Conservation (phyloP, 768 basidiomycete genomes). For the Dictyophora rubrovolvata region DNA sequence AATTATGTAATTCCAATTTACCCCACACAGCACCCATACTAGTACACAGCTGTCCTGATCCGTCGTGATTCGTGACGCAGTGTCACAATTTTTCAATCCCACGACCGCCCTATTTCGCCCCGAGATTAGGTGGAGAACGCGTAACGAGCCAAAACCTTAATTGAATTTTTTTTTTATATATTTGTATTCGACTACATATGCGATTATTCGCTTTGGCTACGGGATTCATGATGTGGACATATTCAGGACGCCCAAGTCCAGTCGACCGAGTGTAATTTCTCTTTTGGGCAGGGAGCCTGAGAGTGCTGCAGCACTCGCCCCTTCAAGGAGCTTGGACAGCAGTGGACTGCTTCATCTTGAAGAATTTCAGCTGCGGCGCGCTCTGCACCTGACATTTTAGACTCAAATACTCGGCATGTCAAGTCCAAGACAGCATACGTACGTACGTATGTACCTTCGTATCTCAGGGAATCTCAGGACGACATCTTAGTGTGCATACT, state of each 20-base stretch:
- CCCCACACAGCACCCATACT: neutral
- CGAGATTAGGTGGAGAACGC: neutral
- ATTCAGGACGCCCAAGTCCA: no score
- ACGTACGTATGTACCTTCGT: no score
- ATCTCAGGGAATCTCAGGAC: no score
- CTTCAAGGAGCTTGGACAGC: no score
- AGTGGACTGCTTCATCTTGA: no score
- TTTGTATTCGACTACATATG: no score
- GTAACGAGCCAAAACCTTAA: neutral
- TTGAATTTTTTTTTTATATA: neutral
- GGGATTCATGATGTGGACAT: no score
- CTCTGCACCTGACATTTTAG: no score
- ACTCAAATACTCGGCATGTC: no score
- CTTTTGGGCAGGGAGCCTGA: neutral
- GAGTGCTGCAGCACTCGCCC: neutral
- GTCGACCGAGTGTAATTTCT: neutral
- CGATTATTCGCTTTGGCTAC: no score
- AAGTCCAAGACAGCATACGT: no score
- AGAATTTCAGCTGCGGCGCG: no score
- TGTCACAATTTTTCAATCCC: neutral
- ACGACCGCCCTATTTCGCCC: neutral
- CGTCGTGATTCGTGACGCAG: neutral
- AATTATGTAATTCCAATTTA: neutral
- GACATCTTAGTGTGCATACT: neutral
- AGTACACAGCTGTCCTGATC: neutral